phyloP scores from a whole-genome alignment of 352 stramenopile species.

The Phytophthora nicotianae region DNA sequence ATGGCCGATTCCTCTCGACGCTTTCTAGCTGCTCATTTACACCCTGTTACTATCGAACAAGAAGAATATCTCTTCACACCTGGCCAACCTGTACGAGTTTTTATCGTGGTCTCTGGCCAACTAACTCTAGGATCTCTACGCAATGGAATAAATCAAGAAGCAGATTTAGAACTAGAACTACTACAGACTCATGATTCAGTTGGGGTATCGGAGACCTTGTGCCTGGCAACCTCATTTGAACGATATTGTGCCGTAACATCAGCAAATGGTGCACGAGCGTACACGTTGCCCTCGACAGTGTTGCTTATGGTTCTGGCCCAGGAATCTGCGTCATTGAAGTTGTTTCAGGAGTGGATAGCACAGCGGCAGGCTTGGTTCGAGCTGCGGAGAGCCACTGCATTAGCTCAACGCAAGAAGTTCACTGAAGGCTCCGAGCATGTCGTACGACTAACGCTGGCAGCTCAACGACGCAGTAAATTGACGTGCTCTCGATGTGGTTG shows the following conservation, averaged over 20 bases:
- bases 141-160: conserved; percentile 25
- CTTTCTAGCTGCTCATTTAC: conserved; percentile 57
- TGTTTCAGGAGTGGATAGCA: conserved; percentile 49
- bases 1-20: conserved; percentile 41
- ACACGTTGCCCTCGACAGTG: conserved; percentile 42
- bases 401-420: conserved; percentile 59
- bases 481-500: conserved; percentile 63
- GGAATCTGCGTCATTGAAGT: conserved; percentile 36
- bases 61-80: conserved; percentile 66
- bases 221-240: conserved; percentile 44
- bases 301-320: conserved; percentile 39
- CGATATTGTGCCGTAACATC: conserved; percentile 56
- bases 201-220: conserved; percentile 46
- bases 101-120: conserved; percentile 51
- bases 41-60: conserved; percentile 31
- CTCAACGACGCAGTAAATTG: conserved; percentile 55
- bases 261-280: conserved; percentile 34
- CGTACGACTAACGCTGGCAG: conserved; percentile 38
- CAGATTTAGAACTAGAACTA: conserved; percentile 64
- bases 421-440: conserved; percentile 29
- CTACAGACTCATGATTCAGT: conserved; percentile 50
- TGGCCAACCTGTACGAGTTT: conserved; percentile 49
- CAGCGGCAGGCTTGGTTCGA: conserved; percentile 62
- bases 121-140: conserved; percentile 38
- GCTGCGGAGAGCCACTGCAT: conserved; percentile 53